Evolutionary conservation across 2,329 filamentous ascomycete species (phyloP), one percentile per base, ranked within the genome.

Genomic region (Byssochlamys sp.): DNA sequence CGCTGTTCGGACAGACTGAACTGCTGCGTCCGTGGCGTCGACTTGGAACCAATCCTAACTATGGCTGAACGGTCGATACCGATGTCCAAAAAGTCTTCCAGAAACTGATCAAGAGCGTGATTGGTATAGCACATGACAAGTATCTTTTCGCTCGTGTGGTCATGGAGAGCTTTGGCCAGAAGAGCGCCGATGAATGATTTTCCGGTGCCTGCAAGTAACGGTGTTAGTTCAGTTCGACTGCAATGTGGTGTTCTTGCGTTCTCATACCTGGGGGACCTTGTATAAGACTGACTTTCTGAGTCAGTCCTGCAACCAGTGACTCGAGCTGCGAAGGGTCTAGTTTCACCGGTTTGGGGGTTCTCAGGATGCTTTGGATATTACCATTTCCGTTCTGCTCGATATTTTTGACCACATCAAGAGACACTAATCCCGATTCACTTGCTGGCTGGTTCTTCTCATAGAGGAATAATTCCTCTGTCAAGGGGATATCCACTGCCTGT

Each of bases 171-270:
- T 55, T 84, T 84, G 0, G 82, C 80, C 1, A 86, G 73, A 1
- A 87, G 71, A 0, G 86, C 83, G 0, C 88, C 88, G 2, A 89
- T 80, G 60, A 89, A 89, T 0, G 86, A 89, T 62, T 91, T 91
- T 1, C 88, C 88, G 0, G 87, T 91, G 0, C 86, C 84, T 85
- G 52, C 24, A 53, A 56, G 19, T 53, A n/a, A 49, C 25, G 52
- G 29, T 58, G 59, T 69, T 62, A 53, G 52, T 53, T 33, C 33
- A 12, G 27, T n/a, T 49, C 7, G 39, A 35, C 56, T 29, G 53
- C 6, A 12, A 3, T 48, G 26, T 48, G 2, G 29, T 2, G 12
- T 35, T 12, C 33, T 35, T 12, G 33, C 33, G 12, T 35, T 35
- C 12, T 35, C 33, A n/a, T 75, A 83, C 84, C 87, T 62, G 88